Conservation (phyloP, 495 filamentous ascomycete genomes). For the Friedmanniomyces simplex region DNA sequence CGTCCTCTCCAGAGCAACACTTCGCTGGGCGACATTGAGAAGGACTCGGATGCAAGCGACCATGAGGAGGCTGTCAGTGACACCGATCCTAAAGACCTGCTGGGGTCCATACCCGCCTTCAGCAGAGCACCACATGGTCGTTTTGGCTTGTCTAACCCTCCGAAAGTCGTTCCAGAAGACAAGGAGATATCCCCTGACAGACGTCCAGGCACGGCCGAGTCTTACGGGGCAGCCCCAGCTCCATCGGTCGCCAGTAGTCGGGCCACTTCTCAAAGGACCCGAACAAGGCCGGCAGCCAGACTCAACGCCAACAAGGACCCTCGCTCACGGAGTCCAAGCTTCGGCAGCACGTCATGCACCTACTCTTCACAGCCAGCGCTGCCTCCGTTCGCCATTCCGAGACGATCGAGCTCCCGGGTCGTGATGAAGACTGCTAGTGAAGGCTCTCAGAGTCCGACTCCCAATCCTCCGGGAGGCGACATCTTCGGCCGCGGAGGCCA, state of each 20-base stretch:
- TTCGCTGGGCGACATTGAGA: conserved; percentile 10
- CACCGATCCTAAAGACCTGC: conserved; percentile 23
- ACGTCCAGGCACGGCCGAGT: conserved; percentile 15
- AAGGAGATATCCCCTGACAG: conserved; percentile 28
- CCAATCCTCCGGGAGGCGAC: conserved; percentile 3
- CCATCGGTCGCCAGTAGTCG: conserved; percentile 18
- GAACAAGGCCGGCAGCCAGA: conserved; percentile 53
- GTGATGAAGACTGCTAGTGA: conserved; percentile 60
- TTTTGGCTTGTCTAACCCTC: conserved; percentile 28
- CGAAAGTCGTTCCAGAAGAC: conserved; percentile 35
- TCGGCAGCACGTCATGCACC: conserved; percentile 42
- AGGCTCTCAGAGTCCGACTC: conserved; percentile 70
- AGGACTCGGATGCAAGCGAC: conserved; percentile 17
- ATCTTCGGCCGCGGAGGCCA: conserved; percentile 12
- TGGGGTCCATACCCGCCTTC: conserved; percentile 6
- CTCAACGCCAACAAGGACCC: conserved; percentile 59
- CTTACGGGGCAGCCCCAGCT: conserved; percentile 16
- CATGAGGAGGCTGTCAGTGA: conserved; percentile 18
- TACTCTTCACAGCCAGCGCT: conserved; percentile 13
- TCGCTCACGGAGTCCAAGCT: conserved; percentile 60
- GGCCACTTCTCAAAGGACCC: conserved; percentile 4
- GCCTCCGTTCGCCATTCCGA: conserved; percentile 74
- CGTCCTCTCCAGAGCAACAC: conserved; percentile 3
- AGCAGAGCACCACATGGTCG: conserved; percentile 21
- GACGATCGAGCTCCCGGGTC: conserved; percentile 75